Percentiles rank a stretch among this genome's conserved stretches.
Conservation (phyloP, 176 grass and related monocot genomes). For the Ananas comosus region DNA sequence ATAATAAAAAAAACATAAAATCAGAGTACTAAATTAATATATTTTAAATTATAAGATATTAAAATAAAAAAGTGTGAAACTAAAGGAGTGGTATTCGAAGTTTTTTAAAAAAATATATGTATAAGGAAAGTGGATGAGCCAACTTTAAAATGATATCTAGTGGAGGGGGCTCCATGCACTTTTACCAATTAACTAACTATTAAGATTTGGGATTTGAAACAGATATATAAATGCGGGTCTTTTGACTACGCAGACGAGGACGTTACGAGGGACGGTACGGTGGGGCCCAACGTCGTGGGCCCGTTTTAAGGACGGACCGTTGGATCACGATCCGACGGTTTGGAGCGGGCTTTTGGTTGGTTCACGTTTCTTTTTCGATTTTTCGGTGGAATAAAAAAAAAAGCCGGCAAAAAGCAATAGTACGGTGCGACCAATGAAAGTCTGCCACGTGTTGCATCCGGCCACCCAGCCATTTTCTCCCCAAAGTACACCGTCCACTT, state of each 20-base stretch:
- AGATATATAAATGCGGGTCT: constrained; percentile 10
- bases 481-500: neutral
- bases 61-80: too few relatives aligned
- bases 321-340: constrained; percentile 33
- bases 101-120: too few relatives aligned
- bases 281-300: constrained; percentile 23
- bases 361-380: neutral
- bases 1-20: too few relatives aligned
- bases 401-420: neutral
- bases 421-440: neutral
- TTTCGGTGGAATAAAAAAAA: constrained; percentile 1
- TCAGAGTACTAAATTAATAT: too few relatives aligned
- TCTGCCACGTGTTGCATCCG: neutral
- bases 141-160: too few relatives aligned
- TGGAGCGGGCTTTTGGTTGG: neutral
- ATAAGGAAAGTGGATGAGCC: too few relatives aligned
- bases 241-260: neutral
- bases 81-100: too few relatives aligned
- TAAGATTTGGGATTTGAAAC: neutral
- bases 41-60: too few relatives aligned
- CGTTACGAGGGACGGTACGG: constrained; percentile 5
- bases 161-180: too few relatives aligned
- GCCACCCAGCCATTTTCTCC: neutral
- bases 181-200: neutral
- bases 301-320: constrained; percentile 26